phyloP scores from a whole-genome alignment of 1,139 yeast genomes.

The Meyerozyma athensensis region DNA sequence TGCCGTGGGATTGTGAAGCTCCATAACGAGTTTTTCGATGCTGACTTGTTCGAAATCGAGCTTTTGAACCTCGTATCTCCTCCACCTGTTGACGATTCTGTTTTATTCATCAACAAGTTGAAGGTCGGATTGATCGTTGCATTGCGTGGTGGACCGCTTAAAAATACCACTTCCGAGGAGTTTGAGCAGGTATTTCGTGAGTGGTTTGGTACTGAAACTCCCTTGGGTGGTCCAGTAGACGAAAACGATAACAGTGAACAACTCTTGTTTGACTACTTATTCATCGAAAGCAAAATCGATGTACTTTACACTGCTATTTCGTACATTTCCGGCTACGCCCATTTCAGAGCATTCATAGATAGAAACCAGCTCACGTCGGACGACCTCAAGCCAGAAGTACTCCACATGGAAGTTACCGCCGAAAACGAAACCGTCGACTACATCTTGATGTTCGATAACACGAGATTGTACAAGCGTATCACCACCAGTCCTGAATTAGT shows the following conservation, averaged over 20 bases:
- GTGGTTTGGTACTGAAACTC: constrained; percentile 38
- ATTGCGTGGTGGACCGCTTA: constrained; percentile 20
- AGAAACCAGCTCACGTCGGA: constrained; percentile 31
- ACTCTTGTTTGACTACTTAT: constrained; percentile 31
- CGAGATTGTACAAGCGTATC: constrained; percentile 39
- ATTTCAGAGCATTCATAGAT: constrained; percentile 42
- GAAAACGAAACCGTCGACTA: constrained; percentile 26
- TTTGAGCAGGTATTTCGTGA: constrained; percentile 46
- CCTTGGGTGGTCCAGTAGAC: constrained; percentile 29
- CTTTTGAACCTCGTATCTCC: constrained; percentile 36
- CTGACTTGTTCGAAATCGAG: constrained; percentile 53
- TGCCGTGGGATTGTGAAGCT: constrained; percentile 42
- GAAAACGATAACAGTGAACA: constrained; percentile 19
- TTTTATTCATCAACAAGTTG: constrained; percentile 36
- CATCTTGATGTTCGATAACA: constrained; percentile 39
- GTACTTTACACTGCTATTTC: constrained; percentile 39
- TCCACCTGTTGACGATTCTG: constrained; percentile 31
- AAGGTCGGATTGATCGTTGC: constrained; percentile 37
- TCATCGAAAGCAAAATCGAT: constrained; percentile 42
- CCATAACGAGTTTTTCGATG: constrained; percentile 46
- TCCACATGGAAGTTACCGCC: constrained; percentile 15
- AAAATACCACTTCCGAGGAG: constrained; percentile 24
- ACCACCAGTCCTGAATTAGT: constrained; percentile 26
- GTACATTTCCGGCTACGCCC: constrained; percentile 30
- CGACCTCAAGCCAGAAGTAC: constrained; percentile 23